Evolutionary conservation across 495 filamentous ascomycete species (phyloP).

Genomic region (Neurospora sp.): DNA sequence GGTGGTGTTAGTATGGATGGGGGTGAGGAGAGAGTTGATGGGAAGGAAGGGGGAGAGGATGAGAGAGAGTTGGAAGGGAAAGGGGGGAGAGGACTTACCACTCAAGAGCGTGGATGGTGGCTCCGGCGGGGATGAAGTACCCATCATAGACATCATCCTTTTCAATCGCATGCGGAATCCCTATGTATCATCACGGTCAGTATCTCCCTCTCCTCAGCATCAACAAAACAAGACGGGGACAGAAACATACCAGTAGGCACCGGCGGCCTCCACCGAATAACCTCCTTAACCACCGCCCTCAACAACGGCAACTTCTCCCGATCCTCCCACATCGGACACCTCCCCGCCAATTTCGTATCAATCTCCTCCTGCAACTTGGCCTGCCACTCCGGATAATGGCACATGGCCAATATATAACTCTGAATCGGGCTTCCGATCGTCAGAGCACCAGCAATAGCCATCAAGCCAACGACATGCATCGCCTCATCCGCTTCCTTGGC

Average conservation of each 20-base stretch:
- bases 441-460: constrained; percentile 38
- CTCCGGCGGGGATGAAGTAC: constrained; percentile 43
- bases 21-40: not conserved
- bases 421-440: constrained; percentile 44
- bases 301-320: constrained; percentile 34
- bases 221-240: not conserved
- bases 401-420: constrained; percentile 49
- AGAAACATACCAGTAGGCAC: constrained; percentile 34
- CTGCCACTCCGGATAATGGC: constrained; percentile 48
- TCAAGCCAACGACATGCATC: constrained; percentile 34
- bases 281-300: constrained; percentile 50
- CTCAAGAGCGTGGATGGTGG: constrained; percentile 48
- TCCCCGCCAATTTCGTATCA: constrained; percentile 36
- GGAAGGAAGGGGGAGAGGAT: not conserved
- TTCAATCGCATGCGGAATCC: constrained; percentile 43
- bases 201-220: not conserved
- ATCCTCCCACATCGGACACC: constrained; percentile 40
- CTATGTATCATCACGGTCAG: constrained; percentile 7
- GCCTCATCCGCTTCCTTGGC: constrained; percentile 25
- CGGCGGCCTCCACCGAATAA: constrained; percentile 49
- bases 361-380: constrained; percentile 43
- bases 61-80: not conserved
- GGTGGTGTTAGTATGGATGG: constrained; percentile 7
- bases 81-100: constrained; percentile 20
- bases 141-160: constrained; percentile 47